These are phyloP conservation scores for Ceratocystiopsis sp. DNA, from an alignment of 2,329 filamentous ascomycete genomes.

Conservation along the genomic window DNA sequence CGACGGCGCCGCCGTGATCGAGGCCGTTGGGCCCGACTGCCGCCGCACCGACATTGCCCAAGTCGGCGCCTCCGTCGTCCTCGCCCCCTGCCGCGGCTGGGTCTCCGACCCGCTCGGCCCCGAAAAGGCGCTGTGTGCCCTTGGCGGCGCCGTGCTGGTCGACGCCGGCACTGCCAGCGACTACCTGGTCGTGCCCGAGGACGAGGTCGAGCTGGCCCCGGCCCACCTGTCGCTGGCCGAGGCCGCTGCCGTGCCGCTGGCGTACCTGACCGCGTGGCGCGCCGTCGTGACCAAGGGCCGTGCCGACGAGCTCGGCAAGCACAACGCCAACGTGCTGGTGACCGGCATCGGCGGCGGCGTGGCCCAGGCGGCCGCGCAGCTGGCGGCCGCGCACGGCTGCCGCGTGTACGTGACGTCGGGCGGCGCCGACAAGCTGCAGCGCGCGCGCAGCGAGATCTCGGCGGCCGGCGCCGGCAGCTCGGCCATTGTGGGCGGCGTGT, in stretches of 20 bases:
- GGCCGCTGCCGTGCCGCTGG: conserved; percentile 69
- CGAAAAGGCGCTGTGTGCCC: conserved; percentile 48
- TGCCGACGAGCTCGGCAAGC: too few species aligned
- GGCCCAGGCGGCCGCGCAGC: conserved; percentile 64
- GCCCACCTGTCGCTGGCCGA: conserved; percentile 54
- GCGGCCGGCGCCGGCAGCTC: conserved; percentile 31
- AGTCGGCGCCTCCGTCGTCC: conserved; percentile 51
- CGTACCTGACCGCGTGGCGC: conserved; percentile 76
- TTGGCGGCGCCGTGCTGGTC: conserved; percentile 50
- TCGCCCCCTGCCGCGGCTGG: conserved; percentile 71
- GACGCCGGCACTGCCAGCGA: conserved; percentile 60
- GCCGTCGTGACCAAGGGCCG: conserved; percentile 61
- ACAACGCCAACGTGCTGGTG: conserved; percentile 57
- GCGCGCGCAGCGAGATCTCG: conserved; percentile 49
- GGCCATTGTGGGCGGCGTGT: conserved; percentile 41
- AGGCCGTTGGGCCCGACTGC: conserved; percentile 36
- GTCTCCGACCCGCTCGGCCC: conserved; percentile 52
- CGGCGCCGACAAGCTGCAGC: conserved; percentile 56
- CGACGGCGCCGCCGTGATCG: conserved; percentile 66
- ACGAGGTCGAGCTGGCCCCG: conserved; percentile 62
- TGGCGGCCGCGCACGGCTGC: conserved; percentile 57
- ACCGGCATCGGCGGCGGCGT: conserved; percentile 92
- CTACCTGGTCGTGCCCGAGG: conserved; percentile 48
- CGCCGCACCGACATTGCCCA: conserved; percentile 22
- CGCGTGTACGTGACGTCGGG: conserved; percentile 72